Evolutionary conservation across 2,329 filamentous ascomycete species (phyloP).

Genomic region (Penicillium oxalicum): DNA sequence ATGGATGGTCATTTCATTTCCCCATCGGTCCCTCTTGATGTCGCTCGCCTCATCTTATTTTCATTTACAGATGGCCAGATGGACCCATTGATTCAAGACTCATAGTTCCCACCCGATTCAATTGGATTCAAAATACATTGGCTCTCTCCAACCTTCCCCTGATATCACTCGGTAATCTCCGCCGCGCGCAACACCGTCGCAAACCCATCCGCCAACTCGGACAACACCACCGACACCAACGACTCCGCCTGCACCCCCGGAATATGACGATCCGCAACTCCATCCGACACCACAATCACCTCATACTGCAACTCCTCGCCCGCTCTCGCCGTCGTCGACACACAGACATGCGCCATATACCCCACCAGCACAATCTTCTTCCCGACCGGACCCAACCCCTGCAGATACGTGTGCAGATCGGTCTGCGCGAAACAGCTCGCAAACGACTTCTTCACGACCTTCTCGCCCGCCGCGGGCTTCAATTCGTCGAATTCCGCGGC

Average conservation of each 20-base stretch:
- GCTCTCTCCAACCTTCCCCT: background rate
- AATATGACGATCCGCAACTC: slow-evolving; percentile 61
- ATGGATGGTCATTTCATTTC: no score
- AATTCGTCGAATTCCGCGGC: slow-evolving; percentile 58
- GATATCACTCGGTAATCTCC: background rate
- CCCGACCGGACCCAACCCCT: slow-evolving; percentile 37
- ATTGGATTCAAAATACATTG: background rate
- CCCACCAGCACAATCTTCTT: slow-evolving; percentile 55
- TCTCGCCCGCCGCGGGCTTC: slow-evolving; percentile 49
- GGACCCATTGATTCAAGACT: no score
- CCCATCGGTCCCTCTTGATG: no score
- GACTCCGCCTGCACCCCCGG: slow-evolving; percentile 52
- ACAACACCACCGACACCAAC: slow-evolving; percentile 47
- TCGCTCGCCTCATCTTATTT: no score
- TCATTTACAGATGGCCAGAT: no score
- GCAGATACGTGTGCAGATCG: slow-evolving; percentile 51
- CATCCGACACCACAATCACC: slow-evolving; percentile 56
- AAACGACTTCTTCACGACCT: slow-evolving; percentile 19
- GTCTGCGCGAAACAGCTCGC: slow-evolving; percentile 38
- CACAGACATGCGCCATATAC: slow-evolving; percentile 53
- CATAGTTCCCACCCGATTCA: no score
- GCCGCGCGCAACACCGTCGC: background rate
- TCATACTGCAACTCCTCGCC: slow-evolving; percentile 59
- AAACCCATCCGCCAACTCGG: slow-evolving; percentile 53
- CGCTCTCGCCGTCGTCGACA: slow-evolving; percentile 58